Evolutionary conservation across 345 rosid species (phyloP).

Genomic region (Erodium maritimum): DNA sequence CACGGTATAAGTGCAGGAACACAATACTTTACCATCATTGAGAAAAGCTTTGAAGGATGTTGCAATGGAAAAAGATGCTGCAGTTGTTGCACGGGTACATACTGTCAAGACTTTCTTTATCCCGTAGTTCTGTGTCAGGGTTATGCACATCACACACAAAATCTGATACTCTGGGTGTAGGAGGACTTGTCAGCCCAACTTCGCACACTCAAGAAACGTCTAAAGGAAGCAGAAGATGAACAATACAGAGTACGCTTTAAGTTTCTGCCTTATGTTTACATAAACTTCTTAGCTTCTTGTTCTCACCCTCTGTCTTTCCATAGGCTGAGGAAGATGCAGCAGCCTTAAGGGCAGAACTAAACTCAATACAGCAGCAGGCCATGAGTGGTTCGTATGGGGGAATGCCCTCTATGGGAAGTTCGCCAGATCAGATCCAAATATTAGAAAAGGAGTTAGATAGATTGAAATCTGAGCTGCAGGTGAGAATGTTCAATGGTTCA

Average conservation of each 20-base stretch:
- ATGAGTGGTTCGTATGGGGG: slow-evolving; percentile 40
- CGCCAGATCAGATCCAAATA: slow-evolving; percentile 44
- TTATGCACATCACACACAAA: not conserved
- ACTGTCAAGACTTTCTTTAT: no score
- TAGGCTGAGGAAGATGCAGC: slow-evolving; percentile 99
- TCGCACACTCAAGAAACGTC: slow-evolving; percentile 68
- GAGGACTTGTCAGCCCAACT: slow-evolving; percentile 93
- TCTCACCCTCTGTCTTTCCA: slow-evolving; percentile 12
- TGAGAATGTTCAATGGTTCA: slow-evolving; percentile 13
- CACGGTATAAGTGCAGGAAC: slow-evolving; percentile 43
- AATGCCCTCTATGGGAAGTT: slow-evolving; percentile 27
- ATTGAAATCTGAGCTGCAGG: slow-evolving; percentile 63
- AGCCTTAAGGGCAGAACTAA: slow-evolving; percentile 86
- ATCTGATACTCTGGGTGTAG: slow-evolving; percentile 30
- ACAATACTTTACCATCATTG: slow-evolving; percentile 74
- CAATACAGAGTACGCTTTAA: slow-evolving; percentile 52
- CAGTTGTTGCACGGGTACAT: slow-evolving; percentile 79
- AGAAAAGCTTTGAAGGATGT: slow-evolving; percentile 91
- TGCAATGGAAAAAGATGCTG: slow-evolving; percentile 99
- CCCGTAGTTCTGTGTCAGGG: slow-evolving; percentile 5
- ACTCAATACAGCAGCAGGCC: slow-evolving; percentile 66
- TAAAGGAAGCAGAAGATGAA: slow-evolving; percentile 91
- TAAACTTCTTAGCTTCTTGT: not conserved
- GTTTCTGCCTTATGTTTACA: slow-evolving; percentile 10
- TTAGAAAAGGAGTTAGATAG: slow-evolving; percentile 66